Conservation (phyloP, 805 yeast genomes). For the Debaryomyces prosopidis region DNA sequence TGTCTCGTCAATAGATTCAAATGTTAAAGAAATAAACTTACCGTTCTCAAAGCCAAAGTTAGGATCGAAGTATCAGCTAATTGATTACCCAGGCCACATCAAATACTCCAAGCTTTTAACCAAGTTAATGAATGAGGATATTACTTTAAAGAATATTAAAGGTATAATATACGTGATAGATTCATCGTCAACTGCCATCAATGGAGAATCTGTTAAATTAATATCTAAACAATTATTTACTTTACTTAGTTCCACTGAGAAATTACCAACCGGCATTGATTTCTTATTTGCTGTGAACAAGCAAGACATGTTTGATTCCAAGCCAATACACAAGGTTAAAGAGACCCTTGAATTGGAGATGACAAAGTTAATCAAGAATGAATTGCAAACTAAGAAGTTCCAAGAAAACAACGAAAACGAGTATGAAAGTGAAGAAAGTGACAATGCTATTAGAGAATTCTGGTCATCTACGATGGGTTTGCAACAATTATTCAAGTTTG, state of each 20-base stretch:
- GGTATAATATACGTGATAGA: slow-evolving; percentile 83
- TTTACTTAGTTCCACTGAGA: slow-evolving; percentile 63
- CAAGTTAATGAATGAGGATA: slow-evolving; percentile 45
- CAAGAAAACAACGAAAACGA: slow-evolving; percentile 34
- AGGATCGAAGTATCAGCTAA: slow-evolving; percentile 46
- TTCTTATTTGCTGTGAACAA: slow-evolving; percentile 81
- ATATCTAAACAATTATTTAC: slow-evolving; percentile 61
- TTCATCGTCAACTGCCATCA: slow-evolving; percentile 57
- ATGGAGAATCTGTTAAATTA: slow-evolving; percentile 26
- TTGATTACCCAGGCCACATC: slow-evolving; percentile 88
- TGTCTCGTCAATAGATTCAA: slow-evolving; percentile 41
- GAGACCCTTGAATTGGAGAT: slow-evolving; percentile 65
- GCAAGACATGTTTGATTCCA: slow-evolving; percentile 78
- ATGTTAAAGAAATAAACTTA: slow-evolving; percentile 24
- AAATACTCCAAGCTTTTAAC: slow-evolving; percentile 64
- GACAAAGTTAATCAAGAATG: slow-evolving; percentile 49
- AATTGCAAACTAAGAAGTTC: slow-evolving; percentile 26
- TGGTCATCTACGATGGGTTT: slow-evolving; percentile 40
- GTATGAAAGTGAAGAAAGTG: slow-evolving; percentile 43
- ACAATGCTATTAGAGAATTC: slow-evolving; percentile 35
- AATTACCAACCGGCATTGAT: slow-evolving; percentile 67
- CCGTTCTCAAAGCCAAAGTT: slow-evolving; percentile 38
- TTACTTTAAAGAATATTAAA: slow-evolving; percentile 42
- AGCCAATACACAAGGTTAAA: slow-evolving; percentile 64
- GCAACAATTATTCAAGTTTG: slow-evolving; percentile 56